A percentile compares a stretch with the other conserved stretches of the same genome.
Evolutionary conservation across 2,329 filamentous ascomycete genomes (phyloP).

Genomic region (Macrophomina pseudophaseolina): DNA sequence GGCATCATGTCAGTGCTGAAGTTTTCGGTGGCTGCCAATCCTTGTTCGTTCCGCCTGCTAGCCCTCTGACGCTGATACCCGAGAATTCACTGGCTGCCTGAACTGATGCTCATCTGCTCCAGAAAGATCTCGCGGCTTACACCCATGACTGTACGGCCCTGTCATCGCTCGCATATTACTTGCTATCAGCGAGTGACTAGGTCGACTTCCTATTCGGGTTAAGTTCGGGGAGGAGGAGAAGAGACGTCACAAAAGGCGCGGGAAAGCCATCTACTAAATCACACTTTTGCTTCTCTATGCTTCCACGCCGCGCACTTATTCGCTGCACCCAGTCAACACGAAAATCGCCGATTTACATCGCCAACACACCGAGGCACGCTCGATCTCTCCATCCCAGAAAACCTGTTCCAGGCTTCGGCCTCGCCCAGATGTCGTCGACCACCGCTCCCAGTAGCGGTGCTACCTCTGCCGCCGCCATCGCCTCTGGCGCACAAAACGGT

Average conservation of each 20-base stretch:
- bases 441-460: slow-evolving; percentile 1
- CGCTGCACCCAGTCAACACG: not conserved
- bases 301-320: slow-evolving; percentile 7
- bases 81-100: no score
- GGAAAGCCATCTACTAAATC: not conserved
- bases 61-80: no score
- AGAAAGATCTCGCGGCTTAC: not conserved
- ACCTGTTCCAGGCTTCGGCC: not conserved
- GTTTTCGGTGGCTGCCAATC: no score
- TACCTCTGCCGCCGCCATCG: not conserved
- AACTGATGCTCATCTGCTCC: no score
- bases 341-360: not conserved
- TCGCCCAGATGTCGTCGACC: slow-evolving; percentile 4
- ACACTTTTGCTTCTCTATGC: slow-evolving; percentile 8
- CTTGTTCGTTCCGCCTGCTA: no score
- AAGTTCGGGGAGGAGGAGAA: slow-evolving; percentile 2
- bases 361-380: not conserved
- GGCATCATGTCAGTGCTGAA: no score
- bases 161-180: not conserved
- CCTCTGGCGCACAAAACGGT: not conserved
- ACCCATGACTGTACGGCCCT: not conserved
- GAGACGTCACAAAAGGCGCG: slow-evolving; percentile 14
- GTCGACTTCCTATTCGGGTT: slow-evolving; percentile 21
- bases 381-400: not conserved
- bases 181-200: not conserved